Evolutionary conservation across 192 early-diverging fungal species (phyloP).

Genomic region (Dissophora globulifera): DNA sequence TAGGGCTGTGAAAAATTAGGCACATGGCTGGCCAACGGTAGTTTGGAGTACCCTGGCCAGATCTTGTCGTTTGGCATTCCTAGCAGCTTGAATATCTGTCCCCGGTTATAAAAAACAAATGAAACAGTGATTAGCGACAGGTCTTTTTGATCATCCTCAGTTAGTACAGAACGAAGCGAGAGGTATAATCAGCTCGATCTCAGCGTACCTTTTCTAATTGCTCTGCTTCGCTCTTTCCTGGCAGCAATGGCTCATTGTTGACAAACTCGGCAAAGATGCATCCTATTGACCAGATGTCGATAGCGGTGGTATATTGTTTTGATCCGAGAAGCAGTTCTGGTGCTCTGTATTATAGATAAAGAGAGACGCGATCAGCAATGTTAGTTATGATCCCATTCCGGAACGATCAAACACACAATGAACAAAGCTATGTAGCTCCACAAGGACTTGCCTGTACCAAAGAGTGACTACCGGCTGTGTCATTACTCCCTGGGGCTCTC

Average conservation of each 20-base stretch:
- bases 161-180: no score
- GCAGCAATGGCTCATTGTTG: slow-evolving; percentile 83
- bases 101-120: not conserved
- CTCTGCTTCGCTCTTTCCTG: slow-evolving; percentile 83
- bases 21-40: slow-evolving; percentile 80
- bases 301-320: slow-evolving; percentile 70
- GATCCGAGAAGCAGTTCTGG: slow-evolving; percentile 71
- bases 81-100: slow-evolving; percentile 85
- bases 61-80: slow-evolving; percentile 85
- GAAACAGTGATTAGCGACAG: no score
- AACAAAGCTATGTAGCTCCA: no score
- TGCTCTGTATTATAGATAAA: slow-evolving; percentile 52
- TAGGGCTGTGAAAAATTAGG: slow-evolving; percentile 75
- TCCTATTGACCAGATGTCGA: slow-evolving; percentile 93
- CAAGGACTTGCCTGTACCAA: slow-evolving; percentile 70
- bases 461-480: slow-evolving; percentile 76
- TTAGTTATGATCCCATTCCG: no score
- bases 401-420: no score
- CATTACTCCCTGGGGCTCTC: slow-evolving; percentile 70
- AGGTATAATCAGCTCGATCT: no score
- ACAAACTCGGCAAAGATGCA: slow-evolving; percentile 98
- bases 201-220: slow-evolving; percentile 71
- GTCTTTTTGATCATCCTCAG: no score
- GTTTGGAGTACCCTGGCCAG: slow-evolving; percentile 76
- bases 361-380: not conserved